Percentiles rank a stretch among this genome's conserved stretches.
Evolutionary conservation across 2,329 filamentous ascomycete genomes (phyloP).

Genomic region (Beauveria scarabaeidicola): DNA sequence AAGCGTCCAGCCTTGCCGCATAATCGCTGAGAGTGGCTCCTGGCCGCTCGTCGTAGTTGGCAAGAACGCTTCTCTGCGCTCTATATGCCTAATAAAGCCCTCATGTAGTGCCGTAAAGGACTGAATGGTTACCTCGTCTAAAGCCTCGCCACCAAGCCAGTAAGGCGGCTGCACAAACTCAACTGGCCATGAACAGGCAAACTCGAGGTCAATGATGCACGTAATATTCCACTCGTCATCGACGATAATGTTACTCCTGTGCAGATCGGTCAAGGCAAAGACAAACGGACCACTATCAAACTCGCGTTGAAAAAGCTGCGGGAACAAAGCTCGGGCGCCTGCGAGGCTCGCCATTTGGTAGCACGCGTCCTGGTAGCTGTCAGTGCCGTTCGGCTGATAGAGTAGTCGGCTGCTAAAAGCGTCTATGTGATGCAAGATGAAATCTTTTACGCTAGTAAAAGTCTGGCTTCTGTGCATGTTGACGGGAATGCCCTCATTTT

Average conservation of each 20-base stretch:
- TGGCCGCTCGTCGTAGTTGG: neutral
- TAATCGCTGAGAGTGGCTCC: constrained; percentile 12
- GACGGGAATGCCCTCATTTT: constrained; percentile 12
- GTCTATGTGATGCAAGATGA: constrained; percentile 12
- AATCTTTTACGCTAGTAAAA: constrained; percentile 14
- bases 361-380: constrained; percentile 9
- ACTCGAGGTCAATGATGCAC: constrained; percentile 25
- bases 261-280: constrained; percentile 23
- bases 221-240: constrained; percentile 26
- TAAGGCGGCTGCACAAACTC: constrained; percentile 17
- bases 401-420: constrained; percentile 15
- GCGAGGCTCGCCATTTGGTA: constrained; percentile 15
- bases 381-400: constrained; percentile 15
- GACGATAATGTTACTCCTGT: constrained; percentile 27
- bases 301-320: constrained; percentile 17
- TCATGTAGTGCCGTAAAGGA: constrained; percentile 7
- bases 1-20: constrained; percentile 14
- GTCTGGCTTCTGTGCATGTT: neutral
- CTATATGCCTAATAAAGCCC: constrained; percentile 8
- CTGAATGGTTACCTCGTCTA: constrained; percentile 9
- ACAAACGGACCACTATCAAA: constrained; percentile 19
- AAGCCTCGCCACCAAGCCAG: constrained; percentile 28
- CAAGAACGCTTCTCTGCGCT: constrained; percentile 1
- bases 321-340: constrained; percentile 12
- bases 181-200: constrained; percentile 21